Evolutionary conservation across 129 eudicot species (phyloP).

Genomic region (Silybum marianum): DNA sequence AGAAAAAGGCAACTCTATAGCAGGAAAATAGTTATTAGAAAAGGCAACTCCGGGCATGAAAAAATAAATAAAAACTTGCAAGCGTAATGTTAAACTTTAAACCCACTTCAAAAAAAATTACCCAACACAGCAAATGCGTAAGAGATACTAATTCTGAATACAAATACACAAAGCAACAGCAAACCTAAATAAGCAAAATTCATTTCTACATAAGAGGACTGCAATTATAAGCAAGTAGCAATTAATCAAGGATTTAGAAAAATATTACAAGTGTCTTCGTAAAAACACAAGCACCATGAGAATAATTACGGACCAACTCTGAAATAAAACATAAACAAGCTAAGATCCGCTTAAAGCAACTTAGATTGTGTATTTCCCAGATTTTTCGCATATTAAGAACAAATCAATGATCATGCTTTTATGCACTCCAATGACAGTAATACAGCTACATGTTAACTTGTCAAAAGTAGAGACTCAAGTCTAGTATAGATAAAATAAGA

Average conservation of each 20-base stretch:
- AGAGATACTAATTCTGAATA: not conserved
- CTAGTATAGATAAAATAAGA: not conserved
- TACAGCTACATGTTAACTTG: not conserved
- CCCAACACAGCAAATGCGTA: conserved; percentile 1
- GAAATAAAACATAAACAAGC: too few relatives aligned
- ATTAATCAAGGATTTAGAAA: too few relatives aligned
- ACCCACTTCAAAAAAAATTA: not conserved
- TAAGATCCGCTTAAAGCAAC: too few relatives aligned
- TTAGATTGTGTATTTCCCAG: too few relatives aligned
- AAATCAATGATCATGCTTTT: too few relatives aligned
- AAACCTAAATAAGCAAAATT: not conserved
- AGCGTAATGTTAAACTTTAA: not conserved
- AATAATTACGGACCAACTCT: too few relatives aligned
- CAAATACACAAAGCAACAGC: conserved; percentile 5
- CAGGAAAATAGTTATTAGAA: conserved; percentile 19
- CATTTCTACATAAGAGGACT: not conserved
- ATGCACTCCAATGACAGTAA: too few relatives aligned
- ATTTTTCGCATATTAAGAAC: too few relatives aligned
- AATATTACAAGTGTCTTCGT: too few relatives aligned
- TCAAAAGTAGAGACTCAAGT: not conserved
- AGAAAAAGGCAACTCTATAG: conserved; percentile 19
- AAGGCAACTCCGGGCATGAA: not conserved
- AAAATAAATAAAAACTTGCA: not conserved
- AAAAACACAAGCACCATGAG: too few relatives aligned
- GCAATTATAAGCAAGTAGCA: not conserved